Conservation (phyloP, 2,329 filamentous ascomycete genomes). For the Fusarium torreyae region DNA sequence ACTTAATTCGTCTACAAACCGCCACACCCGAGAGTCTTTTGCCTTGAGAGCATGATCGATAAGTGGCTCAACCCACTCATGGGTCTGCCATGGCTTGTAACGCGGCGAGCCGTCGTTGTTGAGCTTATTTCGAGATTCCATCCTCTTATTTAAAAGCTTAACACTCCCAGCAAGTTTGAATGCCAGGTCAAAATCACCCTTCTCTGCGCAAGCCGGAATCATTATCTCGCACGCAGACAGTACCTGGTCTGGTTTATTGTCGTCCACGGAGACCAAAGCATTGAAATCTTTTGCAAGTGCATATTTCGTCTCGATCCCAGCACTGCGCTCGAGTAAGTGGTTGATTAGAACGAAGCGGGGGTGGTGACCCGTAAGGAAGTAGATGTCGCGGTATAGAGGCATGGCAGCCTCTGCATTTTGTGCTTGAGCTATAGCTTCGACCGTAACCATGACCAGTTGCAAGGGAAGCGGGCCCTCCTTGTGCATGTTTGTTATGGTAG, state of each 20-base stretch:
- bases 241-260: slow-evolving; percentile 26
- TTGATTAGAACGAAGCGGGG: slow-evolving; percentile 50
- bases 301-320: slow-evolving; percentile 44
- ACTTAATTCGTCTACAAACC: slow-evolving; percentile 51
- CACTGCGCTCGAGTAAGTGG: slow-evolving; percentile 52
- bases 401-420: slow-evolving; percentile 53
- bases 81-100: slow-evolving; percentile 15
- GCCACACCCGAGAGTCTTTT: slow-evolving; percentile 54
- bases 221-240: slow-evolving; percentile 46
- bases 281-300: slow-evolving; percentile 53
- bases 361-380: slow-evolving; percentile 50
- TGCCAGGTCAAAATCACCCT: slow-evolving; percentile 54
- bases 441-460: slow-evolving; percentile 52
- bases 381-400: slow-evolving; percentile 52
- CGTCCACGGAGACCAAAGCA: slow-evolving; percentile 34
- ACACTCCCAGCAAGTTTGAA: slow-evolving; percentile 51
- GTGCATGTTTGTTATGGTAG: slow-evolving; percentile 69
- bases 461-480: slow-evolving; percentile 56
- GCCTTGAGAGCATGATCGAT: slow-evolving; percentile 48
- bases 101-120: too few species aligned
- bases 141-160: slow-evolving; percentile 15
- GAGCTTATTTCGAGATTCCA: too few species aligned
- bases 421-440: slow-evolving; percentile 54
- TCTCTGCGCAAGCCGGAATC: slow-evolving; percentile 50
- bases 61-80: slow-evolving; percentile 51